phyloP scores from a whole-genome alignment of 306 rosid genomes.

The Rubus parviflorus region DNA sequence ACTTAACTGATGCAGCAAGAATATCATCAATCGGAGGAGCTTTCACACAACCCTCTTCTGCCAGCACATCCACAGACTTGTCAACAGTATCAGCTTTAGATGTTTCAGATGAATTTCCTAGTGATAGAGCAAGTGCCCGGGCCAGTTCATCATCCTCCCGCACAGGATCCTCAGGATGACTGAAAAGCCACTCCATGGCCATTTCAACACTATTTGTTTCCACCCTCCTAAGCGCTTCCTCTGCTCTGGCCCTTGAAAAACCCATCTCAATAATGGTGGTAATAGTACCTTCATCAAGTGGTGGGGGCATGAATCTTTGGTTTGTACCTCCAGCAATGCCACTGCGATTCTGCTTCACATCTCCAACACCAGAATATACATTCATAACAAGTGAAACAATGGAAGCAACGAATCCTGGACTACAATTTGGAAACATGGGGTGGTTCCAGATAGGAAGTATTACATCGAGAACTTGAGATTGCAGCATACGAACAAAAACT shows the following conservation, averaged over 20 bases:
- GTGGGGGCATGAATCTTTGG: slow-evolving; percentile 78
- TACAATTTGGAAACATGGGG: slow-evolving; percentile 72
- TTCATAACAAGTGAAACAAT: slow-evolving; percentile 82
- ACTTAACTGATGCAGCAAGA: slow-evolving; percentile 70
- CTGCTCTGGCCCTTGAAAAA: slow-evolving; percentile 95
- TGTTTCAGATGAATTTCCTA: slow-evolving; percentile 87
- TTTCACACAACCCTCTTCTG: slow-evolving; percentile 73
- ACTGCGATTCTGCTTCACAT: slow-evolving; percentile 75
- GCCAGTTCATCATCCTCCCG: slow-evolving; percentile 99
- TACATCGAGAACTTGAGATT: slow-evolving; percentile 91
- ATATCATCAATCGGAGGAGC: slow-evolving; percentile 92
- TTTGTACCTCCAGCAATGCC: slow-evolving; percentile 66
- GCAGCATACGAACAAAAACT: slow-evolving; percentile 92
- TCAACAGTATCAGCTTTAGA: slow-evolving; percentile 74
- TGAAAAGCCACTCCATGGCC: slow-evolving; percentile 99
- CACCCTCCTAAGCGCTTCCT: slow-evolving; percentile 94
- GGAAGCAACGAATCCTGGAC: slow-evolving; percentile 81
- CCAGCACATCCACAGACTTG: slow-evolving; percentile 67
- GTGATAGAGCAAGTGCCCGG: slow-evolving; percentile 89
- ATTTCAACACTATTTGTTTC: slow-evolving; percentile 97
- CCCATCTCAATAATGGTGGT: slow-evolving; percentile 96
- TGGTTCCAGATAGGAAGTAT: slow-evolving; percentile 92
- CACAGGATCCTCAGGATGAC: slow-evolving; percentile 95
- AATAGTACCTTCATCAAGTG: slow-evolving; percentile 92
- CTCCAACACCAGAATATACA: slow-evolving; percentile 96